Evolutionary conservation across 768 basidiomycete species (phyloP), one percentile per base, ranked within the genome.

Genomic region (Dioszegia aurantiaca): DNA sequence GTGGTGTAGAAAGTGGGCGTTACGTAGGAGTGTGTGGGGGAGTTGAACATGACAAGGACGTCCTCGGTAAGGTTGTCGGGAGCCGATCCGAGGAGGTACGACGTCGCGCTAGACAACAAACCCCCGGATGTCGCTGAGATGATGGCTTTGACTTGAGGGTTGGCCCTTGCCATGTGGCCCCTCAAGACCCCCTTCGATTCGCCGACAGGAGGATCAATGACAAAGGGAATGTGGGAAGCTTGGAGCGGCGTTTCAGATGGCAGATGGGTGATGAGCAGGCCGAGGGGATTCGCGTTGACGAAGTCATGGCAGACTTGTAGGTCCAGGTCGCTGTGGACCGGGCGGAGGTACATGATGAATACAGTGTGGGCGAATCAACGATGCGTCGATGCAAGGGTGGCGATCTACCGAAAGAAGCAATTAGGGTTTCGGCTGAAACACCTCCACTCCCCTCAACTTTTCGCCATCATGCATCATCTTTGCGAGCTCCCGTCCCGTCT

Each of bases 291-390:
- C 9, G 63, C 45, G 17, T 72, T 72, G 48, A 80, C 73, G 60
- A 80, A 77, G 0, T 33, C 53, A 33, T 70, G 74, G 0, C 79
- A 70, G 2, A 67, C 68, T 2, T 73, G 62, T n/a, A 74, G 41
- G 64, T 77, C 65, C 52, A 67, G 69, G 49, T 79, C 79, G 23
- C 77, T 74, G 69, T 80, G 78, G 4, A 76, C 75, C 1, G 73
- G 62, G 3, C 78, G 77, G 27, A 80, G 70, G 62, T 80, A 78
- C 79, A 80, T 80, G 41, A 21, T 43, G 41, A 8, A n/a, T n/a
- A n/a, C n/a, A n/a, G n/a, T n/a, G n/a, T n/a, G n/a, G n/a, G n/a
- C n/a, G n/a, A n/a, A n/a, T n/a, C n/a, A n/a, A n/a, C n/a, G n/a
- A n/a, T n/a, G n/a, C n/a, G n/a, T n/a, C n/a, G n/a, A n/a, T n/a